Evolutionary conservation across 192 early-diverging fungal genomes (phyloP), one percentile per base, ranked within the genome.

Genomic region (Podila verticillata): DNA sequence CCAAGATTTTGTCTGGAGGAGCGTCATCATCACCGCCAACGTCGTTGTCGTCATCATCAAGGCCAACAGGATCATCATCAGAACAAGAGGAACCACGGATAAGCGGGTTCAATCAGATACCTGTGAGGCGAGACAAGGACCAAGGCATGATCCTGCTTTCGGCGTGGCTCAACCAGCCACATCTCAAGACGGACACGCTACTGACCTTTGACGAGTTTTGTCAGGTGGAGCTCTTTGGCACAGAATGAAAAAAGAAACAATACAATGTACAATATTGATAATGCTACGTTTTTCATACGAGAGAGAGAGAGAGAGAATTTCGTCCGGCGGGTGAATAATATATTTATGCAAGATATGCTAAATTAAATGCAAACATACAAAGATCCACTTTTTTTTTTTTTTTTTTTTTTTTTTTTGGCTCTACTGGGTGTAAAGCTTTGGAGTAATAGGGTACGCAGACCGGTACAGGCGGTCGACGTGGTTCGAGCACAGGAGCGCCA

Each of bases 401-500:
- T n/a, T n/a, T n/a, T n/a, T n/a, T n/a, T n/a, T n/a, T n/a, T n/a
- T n/a, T n/a, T n/a, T n/a, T n/a, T n/a, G n/a, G 30, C 5, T 60
- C 44, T 70, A 70, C 20, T 70, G 63, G 3, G 64, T 78, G 30
- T 78, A 78, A 7, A 70, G n/a, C 48, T 70, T 78, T 22, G 74
- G 74, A 0, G 63, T 78, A 36, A 78, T 70, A 15, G 74, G 74
- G 26, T 78, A 19, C 13, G 67, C 68, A 7, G 74, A 44, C 5
- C 74, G 34, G 48, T 70, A 78, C 1, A 78, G 70, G 48, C 72
- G 73, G 44, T 87, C 83, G 39, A 87, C 83, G 29, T 87, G 86
- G 36, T 87, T 85, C 13, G 84, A 79, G 56, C 86, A 87, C 5
- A 87, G 35, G n/a, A 87, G 54, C 0, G 72, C 86, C 0, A 75